Evolutionary conservation across 768 basidiomycete species (phyloP).

Genomic region (Rhodotorula kratochvilovae): DNA sequence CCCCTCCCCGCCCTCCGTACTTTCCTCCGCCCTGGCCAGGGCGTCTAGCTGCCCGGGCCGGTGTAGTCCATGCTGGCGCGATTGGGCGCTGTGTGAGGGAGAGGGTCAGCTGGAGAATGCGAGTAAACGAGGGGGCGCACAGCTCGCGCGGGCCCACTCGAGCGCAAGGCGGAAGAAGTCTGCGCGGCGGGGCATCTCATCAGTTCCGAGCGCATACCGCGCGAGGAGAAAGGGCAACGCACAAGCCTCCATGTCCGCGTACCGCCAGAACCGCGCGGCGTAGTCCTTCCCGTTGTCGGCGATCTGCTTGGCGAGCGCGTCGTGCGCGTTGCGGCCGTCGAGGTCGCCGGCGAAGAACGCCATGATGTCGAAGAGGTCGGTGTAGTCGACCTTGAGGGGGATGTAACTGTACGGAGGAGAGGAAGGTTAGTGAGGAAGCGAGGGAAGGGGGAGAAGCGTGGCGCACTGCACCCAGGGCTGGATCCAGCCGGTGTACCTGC

Average conservation of each 20-base stretch:
- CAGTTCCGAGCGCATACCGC: too few relatives aligned
- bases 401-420: constrained; percentile 31
- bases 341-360: constrained; percentile 68
- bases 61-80: constrained; percentile 23
- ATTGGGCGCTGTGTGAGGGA: constrained; percentile 3
- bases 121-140: background rate
- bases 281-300: constrained; percentile 54
- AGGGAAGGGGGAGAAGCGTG: background rate
- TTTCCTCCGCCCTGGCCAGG: too few relatives aligned
- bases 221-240: too few relatives aligned
- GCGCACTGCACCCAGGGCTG: constrained; percentile 68
- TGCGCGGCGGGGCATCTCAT: background rate
- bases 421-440: background rate
- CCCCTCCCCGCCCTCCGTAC: background rate
- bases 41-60: background rate
- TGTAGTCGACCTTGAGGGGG: constrained; percentile 44
- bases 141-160: constrained; percentile 42
- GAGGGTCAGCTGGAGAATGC: background rate
- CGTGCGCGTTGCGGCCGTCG: constrained; percentile 60
- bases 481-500: constrained; percentile 86
- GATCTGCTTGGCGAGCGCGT: constrained; percentile 58
- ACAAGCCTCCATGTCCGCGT: constrained; percentile 45
- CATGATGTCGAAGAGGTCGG: constrained; percentile 60
- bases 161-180: constrained; percentile 43
- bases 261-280: constrained; percentile 41